Evolutionary conservation across 2,329 filamentous ascomycete species (phyloP).

Genomic region (Clarireedia sp.): DNA sequence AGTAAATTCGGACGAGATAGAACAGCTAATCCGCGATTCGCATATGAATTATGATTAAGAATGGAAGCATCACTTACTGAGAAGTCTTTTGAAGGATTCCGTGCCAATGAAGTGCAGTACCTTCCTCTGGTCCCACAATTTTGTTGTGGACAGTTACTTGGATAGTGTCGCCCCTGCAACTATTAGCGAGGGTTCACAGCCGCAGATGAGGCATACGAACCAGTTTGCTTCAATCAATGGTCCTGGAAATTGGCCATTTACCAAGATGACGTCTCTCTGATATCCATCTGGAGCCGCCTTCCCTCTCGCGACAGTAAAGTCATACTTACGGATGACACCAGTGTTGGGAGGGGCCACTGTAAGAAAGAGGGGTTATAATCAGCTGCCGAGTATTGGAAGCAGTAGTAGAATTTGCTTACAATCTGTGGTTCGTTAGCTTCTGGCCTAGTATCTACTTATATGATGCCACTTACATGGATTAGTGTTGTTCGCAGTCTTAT

Average conservation of each 20-base stretch:
- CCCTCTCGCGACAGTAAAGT: conserved; percentile 24
- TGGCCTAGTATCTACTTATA: neutral
- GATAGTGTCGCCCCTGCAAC: conserved; percentile 32
- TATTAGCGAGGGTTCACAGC: neutral
- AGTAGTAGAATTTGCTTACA: conserved; percentile 1
- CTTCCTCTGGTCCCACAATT: conserved; percentile 37
- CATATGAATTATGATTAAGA: too few species aligned
- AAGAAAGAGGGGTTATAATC: neutral
- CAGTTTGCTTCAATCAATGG: conserved; percentile 32
- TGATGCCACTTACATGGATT: conserved; percentile 25
- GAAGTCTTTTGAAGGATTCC: conserved; percentile 38
- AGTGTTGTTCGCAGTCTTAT: conserved; percentile 32
- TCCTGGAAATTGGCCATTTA: conserved; percentile 30
- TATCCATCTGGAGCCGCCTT: conserved; percentile 33
- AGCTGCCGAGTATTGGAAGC: neutral
- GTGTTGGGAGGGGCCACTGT: conserved; percentile 16
- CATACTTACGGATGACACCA: conserved; percentile 31
- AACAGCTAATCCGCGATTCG: too few species aligned
- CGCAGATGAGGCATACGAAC: conserved; percentile 1
- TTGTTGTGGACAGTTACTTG: conserved; percentile 64
- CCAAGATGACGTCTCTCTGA: conserved; percentile 43
- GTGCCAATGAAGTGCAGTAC: conserved; percentile 37
- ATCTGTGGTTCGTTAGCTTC: conserved; percentile 6
- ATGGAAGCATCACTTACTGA: conserved; percentile 9
- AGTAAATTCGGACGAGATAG: too few species aligned